A percentile compares a stretch with the other conserved stretches of the same genome.
Evolutionary conservation across 2,329 filamentous ascomycete species (phyloP).

Genomic region (Cordyceps militaris): DNA sequence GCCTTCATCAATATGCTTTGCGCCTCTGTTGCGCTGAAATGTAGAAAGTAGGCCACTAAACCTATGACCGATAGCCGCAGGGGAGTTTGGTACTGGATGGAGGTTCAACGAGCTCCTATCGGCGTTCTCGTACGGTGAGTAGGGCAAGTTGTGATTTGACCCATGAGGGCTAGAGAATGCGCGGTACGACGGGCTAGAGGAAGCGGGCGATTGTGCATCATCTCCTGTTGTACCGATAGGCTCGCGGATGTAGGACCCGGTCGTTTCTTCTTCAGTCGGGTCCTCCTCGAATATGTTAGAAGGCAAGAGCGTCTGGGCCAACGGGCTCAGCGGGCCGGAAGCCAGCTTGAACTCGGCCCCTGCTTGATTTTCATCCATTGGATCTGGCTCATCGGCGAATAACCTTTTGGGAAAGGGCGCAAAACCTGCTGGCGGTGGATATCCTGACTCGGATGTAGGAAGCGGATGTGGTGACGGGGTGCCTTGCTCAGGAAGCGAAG

Average conservation of each 20-base stretch:
- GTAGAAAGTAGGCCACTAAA: slow-evolving; percentile 50
- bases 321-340: slow-evolving; percentile 68
- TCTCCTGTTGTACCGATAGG: slow-evolving; percentile 25
- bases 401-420: slow-evolving; percentile 43
- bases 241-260: slow-evolving; percentile 28
- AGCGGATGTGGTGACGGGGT: slow-evolving; percentile 34
- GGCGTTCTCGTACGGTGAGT: slow-evolving; percentile 42
- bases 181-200: slow-evolving; percentile 50
- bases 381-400: slow-evolving; percentile 36
- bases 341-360: slow-evolving; percentile 56
- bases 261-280: slow-evolving; percentile 40
- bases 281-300: slow-evolving; percentile 61
- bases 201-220: slow-evolving; percentile 55
- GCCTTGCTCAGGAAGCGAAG: slow-evolving; percentile 35
- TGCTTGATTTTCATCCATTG: slow-evolving; percentile 37
- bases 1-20: slow-evolving; percentile 44
- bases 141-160: slow-evolving; percentile 52
- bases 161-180: slow-evolving; percentile 55
- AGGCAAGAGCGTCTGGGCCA: slow-evolving; percentile 66
- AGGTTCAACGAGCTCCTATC: slow-evolving; percentile 37
- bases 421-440: slow-evolving; percentile 48
- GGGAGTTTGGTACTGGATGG: slow-evolving; percentile 33
- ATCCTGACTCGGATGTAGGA: slow-evolving; percentile 33
- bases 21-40: slow-evolving; percentile 53
- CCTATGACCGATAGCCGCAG: slow-evolving; percentile 27